Percentiles rank a stretch among this genome's conserved stretches.
Evolutionary conservation across 2,329 filamentous ascomycete genomes (phyloP).

Genomic region (Aspergillus clavatus): DNA sequence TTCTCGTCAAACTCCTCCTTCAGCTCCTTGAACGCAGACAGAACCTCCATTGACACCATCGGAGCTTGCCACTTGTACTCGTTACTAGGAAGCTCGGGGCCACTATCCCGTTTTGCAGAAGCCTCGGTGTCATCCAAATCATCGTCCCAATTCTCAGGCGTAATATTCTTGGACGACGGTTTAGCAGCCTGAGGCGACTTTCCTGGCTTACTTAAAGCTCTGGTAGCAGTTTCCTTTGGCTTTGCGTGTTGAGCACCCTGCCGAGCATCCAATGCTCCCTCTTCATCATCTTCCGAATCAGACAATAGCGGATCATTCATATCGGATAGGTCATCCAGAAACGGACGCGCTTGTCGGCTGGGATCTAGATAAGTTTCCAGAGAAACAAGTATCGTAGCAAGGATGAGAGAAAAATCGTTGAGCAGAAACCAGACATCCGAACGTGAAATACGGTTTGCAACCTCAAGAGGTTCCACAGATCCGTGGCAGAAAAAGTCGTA

Average conservation of each 20-base stretch:
- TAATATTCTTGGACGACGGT: background rate
- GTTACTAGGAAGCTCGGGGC: conserved; percentile 11
- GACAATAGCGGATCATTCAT: background rate
- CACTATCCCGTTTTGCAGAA: conserved; percentile 8
- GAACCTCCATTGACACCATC: conserved; percentile 15
- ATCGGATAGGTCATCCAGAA: background rate
- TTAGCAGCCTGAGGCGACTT: conserved; percentile 8
- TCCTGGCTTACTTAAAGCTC: background rate
- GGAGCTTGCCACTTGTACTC: background rate
- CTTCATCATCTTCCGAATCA: conserved; percentile 5
- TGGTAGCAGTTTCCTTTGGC: background rate
- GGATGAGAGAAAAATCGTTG: conserved; percentile 58
- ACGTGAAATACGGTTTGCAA: conserved; percentile 61
- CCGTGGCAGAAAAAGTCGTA: conserved; percentile 76
- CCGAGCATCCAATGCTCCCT: conserved; percentile 1
- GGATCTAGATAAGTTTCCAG: conserved; percentile 30
- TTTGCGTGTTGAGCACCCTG: background rate
- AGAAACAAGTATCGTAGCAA: conserved; percentile 33
- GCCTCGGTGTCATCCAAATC: too few relatives aligned
- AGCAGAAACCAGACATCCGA: conserved; percentile 69
- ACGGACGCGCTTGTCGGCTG: conserved; percentile 1
- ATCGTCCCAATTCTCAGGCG: background rate
- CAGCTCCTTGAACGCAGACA: conserved; percentile 27
- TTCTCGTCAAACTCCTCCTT: conserved; percentile 31
- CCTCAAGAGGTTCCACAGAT: conserved; percentile 54